Evolutionary conservation across 768 basidiomycete genomes (phyloP), one percentile per base, ranked within the genome.

Genomic region (Rhodocollybia butyracea): DNA sequence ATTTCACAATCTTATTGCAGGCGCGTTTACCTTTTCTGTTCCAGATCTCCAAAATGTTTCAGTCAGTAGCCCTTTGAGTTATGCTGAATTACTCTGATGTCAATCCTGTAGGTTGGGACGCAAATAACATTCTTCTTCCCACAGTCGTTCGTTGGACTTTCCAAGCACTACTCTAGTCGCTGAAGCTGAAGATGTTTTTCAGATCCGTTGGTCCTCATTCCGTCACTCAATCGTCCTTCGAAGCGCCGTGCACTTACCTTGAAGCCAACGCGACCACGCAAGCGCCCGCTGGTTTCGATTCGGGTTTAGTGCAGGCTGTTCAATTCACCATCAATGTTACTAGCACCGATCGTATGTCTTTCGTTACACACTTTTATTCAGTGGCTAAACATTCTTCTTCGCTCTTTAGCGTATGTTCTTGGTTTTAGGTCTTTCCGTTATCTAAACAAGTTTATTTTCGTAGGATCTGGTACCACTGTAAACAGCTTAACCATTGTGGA

Each of bases 401-500:
- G 21, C 29, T 56, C 27, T n/a, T 21, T n/a, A 41, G 51, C 39
- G 39, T 53, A 42, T 30, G 27, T 32, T 51, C 8, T 43, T 12
- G 19, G n/a, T 34, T 34, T 15, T 13, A 13, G 21, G 22, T 34
- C 0, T 19, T 12, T 30, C 3, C n/a, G 17, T 31, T 11, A 31
- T 12, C 15, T 24, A 24, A 1, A 40, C 15, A 12, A 32, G 22
- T 48, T 19, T 32, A 46, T n/a, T 46, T 21, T 30, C 57, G 17
- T 55, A 83, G 80, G 81, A 78, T 84, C 54, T 84, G 76, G 76
- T 82, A 76, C 77, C 76, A 77, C 63, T 82, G 81, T 71, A 80
- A 81, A 64, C 66, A 70, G 54, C 48, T 61, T 10, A 38, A 32
- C 2, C 81, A 83, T 62, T 83, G 82, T 60, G 77, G 76, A n/a